Evolutionary conservation across 257 asterid genomes (phyloP).

Genomic region (Nicotiana obtusifolia): DNA sequence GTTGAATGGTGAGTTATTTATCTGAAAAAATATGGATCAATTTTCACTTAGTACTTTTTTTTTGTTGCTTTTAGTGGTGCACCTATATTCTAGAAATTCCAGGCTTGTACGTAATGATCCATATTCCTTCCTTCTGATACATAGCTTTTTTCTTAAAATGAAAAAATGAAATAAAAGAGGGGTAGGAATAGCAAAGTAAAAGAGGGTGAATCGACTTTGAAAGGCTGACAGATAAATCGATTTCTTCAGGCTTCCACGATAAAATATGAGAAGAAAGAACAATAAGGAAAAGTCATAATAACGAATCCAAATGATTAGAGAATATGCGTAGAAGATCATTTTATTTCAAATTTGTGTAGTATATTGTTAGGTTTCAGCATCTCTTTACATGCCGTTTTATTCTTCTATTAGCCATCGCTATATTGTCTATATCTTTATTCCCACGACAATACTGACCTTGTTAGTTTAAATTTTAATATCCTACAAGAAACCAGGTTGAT

Average conservation of each 20-base stretch:
- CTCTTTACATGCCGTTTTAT: constrained; percentile 9
- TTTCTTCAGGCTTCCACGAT: not conserved
- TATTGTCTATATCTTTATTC: not conserved
- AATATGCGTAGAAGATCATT: not conserved
- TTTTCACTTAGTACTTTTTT: too few species aligned
- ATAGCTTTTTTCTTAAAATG: too few species aligned
- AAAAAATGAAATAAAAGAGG: too few species aligned
- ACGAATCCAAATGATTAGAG: not conserved
- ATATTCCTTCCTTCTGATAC: too few species aligned
- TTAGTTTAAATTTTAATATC: not conserved
- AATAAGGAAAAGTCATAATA: not conserved
- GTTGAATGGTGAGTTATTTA: too few species aligned
- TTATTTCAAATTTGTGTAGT: not conserved
- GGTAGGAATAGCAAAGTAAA: too few species aligned
- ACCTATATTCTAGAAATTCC: too few species aligned
- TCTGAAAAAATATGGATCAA: too few species aligned
- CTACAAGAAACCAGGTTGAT: not conserved
- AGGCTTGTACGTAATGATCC: too few species aligned
- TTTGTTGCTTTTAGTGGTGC: too few species aligned
- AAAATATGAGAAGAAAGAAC: not conserved
- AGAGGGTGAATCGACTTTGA: too few species aligned
- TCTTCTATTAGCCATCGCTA: constrained; percentile 6
- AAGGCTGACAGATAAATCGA: too few species aligned
- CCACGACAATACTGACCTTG: not conserved
- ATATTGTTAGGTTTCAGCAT: not conserved